These are phyloP conservation scores for Davidsoniella virescens DNA, from an alignment of 2,329 filamentous ascomycete genomes.

Conservation along the genomic window DNA sequence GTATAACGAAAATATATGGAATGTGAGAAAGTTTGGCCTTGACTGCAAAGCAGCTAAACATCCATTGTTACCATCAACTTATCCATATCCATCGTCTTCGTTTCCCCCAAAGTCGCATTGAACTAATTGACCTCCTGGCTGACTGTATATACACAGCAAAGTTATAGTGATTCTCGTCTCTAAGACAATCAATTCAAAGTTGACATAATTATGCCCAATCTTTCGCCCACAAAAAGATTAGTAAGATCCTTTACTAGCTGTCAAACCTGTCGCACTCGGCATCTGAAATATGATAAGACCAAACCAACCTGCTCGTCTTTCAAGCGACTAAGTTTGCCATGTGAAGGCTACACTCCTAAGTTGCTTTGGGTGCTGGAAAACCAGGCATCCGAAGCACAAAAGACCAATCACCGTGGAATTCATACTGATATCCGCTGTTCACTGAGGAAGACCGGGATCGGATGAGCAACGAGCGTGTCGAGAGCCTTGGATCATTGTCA, in stretches of 20 bases:
- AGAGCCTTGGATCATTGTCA: slow-evolving; percentile 18
- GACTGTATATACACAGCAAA: too few relatives aligned
- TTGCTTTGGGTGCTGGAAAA: slow-evolving; percentile 20
- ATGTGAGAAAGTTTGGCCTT: too few relatives aligned
- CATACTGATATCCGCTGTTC: slow-evolving; percentile 27
- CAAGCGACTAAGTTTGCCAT: slow-evolving; percentile 20
- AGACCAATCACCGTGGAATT: background rate
- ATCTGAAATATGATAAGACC: slow-evolving; percentile 29
- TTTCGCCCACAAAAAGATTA: slow-evolving; percentile 13
- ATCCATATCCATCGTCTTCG: too few relatives aligned
- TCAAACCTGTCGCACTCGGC: slow-evolving; percentile 22
- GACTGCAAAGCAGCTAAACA: too few relatives aligned
- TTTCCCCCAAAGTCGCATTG: too few relatives aligned
- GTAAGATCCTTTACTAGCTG: slow-evolving; percentile 21
- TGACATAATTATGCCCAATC: background rate
- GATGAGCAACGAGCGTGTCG: slow-evolving; percentile 22
- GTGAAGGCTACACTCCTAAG: slow-evolving; percentile 25
- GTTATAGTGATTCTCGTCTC: too few relatives aligned
- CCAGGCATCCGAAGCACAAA: slow-evolving; percentile 14
- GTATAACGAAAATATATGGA: too few relatives aligned
- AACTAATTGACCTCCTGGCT: too few relatives aligned
- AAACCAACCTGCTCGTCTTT: slow-evolving; percentile 25
- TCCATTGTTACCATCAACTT: too few relatives aligned
- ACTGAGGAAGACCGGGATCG: slow-evolving; percentile 21
- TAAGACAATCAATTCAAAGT: too few relatives aligned